Percentiles rank a stretch among this genome's conserved stretches.
phyloP scores from a whole-genome alignment of 805 yeast species.

The Pichia exigua region DNA sequence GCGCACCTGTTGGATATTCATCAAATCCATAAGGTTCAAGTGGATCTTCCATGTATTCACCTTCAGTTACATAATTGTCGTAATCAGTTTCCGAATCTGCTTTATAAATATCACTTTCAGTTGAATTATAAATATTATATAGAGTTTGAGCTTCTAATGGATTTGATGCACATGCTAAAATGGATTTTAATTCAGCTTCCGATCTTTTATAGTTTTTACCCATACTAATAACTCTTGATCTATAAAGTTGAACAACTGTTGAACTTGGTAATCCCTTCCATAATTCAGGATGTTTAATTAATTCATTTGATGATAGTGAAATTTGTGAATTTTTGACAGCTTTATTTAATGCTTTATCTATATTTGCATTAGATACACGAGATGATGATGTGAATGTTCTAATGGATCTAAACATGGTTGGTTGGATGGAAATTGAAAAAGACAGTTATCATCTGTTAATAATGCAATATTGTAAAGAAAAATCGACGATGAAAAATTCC shows the following conservation, averaged over 20 bases:
- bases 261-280: constrained; percentile 68
- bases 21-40: constrained; percentile 45
- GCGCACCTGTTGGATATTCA: constrained; percentile 64
- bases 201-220: constrained; percentile 44
- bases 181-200: constrained; percentile 48
- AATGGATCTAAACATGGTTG: neutral
- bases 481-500: neutral
- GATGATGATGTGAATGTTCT: neutral
- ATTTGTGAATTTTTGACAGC: constrained; percentile 10
- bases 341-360: constrained; percentile 12
- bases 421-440: too few relatives aligned
- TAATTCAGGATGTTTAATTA: constrained; percentile 52
- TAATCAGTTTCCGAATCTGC: constrained; percentile 35
- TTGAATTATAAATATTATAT: constrained; percentile 30
- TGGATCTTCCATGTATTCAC: constrained; percentile 24
- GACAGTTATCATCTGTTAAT: too few relatives aligned
- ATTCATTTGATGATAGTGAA: constrained; percentile 9
- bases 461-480: too few relatives aligned
- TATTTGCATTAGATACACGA: neutral
- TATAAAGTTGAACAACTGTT: constrained; percentile 51
- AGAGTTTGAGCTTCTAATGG: constrained; percentile 22
- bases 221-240: constrained; percentile 43
- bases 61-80: constrained; percentile 31
- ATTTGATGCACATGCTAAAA: constrained; percentile 36
- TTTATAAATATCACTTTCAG: constrained; percentile 37